phyloP scores from a whole-genome alignment of 2,329 filamentous ascomycete genomes.

The Didymella sp. region DNA sequence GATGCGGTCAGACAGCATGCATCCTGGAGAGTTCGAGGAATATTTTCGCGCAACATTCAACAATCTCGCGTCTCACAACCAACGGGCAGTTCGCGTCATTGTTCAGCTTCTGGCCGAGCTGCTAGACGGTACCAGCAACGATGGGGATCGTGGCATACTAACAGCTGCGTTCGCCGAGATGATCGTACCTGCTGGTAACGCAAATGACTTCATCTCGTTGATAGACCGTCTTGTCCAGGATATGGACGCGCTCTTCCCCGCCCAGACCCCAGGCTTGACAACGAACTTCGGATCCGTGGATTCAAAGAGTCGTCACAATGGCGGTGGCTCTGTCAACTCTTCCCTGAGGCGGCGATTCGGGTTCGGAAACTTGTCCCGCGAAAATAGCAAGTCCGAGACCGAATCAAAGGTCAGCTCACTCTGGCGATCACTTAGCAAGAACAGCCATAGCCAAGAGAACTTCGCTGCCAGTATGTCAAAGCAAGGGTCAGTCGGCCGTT shows the following conservation, averaged over 20 bases:
- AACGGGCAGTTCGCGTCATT: slow-evolving; percentile 80
- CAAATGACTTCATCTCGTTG: slow-evolving; percentile 85
- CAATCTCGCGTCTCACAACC: slow-evolving; percentile 65
- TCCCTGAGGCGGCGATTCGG: slow-evolving; percentile 86
- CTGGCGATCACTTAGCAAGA: slow-evolving; percentile 89
- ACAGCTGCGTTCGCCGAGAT: slow-evolving; percentile 90
- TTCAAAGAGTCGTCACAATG: slow-evolving; percentile 64
- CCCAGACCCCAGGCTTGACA: slow-evolving; percentile 57
- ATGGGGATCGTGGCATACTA: slow-evolving; percentile 85
- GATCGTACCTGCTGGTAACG: slow-evolving; percentile 76
- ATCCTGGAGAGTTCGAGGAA: slow-evolving; percentile 73
- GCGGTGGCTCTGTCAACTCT: slow-evolving; percentile 78
- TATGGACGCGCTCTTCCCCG: slow-evolving; percentile 85
- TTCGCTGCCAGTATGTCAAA: slow-evolving; percentile 71
- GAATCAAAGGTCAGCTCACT: slow-evolving; percentile 76
- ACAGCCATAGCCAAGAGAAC: slow-evolving; percentile 50
- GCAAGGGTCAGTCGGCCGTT: slow-evolving; percentile 67
- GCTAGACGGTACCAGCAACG: slow-evolving; percentile 87
- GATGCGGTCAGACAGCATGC: slow-evolving; percentile 65
- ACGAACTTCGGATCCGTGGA: slow-evolving; percentile 65
- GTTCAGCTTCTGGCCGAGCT: slow-evolving; percentile 87
- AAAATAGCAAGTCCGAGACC: slow-evolving; percentile 77
- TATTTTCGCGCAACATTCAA: slow-evolving; percentile 62
- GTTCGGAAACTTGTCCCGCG: slow-evolving; percentile 75
- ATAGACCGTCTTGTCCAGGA: slow-evolving; percentile 90